Base-by-base conservation (phyloP, 108 stramenopile species). In the Schizochytrium sp. region DNA sequence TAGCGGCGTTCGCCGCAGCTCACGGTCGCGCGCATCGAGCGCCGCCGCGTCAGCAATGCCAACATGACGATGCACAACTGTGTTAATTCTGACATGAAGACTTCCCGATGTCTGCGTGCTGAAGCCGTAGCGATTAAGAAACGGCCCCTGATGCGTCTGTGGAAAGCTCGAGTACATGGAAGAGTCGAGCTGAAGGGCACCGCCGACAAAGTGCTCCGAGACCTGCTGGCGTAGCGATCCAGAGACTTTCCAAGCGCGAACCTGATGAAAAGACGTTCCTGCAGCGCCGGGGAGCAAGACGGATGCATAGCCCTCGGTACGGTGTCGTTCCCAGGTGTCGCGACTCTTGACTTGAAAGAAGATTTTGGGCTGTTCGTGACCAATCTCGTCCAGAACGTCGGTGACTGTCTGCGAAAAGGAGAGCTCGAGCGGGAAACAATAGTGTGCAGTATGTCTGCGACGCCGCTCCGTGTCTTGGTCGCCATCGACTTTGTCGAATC, bases 71-170 rank as follows among this genome's bases (percentile, higher is more conserved):
- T 83, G 76, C 45, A 23, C 12, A 6, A 53, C 76, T 12, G 76
- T 23, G 76, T 83, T 43, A 6, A 83, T 21, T 45, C 23, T 83
- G 23, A 83, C 45, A 53, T 45, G 23, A 8, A 83, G 48, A 23
- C 48, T 53, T 1, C 76, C 76, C 43, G 76, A 10, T 6, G 6
- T 53, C 76, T 53, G 48, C 48, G 48, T 83, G 19, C 23, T n/a
- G 23, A 83, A 83, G n/a, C 76, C 76, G 28, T 83, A 83, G 48
- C 76, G 76, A 23, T 83, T 83, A 4, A 83, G 51, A 83, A 83
- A 83, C 6, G 76, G 76, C 25, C 76, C 76, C 10, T 83, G 76
- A 6, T 83, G 76, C 45, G 76, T 53, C 45, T 47, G 51, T 21
- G 76, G 76, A 53, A 83, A 25, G 25, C 76, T 53, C 19, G 76